phyloP scores from a whole-genome alignment of 352 stramenopile species.

The Globisporangium megalacanthum region DNA sequence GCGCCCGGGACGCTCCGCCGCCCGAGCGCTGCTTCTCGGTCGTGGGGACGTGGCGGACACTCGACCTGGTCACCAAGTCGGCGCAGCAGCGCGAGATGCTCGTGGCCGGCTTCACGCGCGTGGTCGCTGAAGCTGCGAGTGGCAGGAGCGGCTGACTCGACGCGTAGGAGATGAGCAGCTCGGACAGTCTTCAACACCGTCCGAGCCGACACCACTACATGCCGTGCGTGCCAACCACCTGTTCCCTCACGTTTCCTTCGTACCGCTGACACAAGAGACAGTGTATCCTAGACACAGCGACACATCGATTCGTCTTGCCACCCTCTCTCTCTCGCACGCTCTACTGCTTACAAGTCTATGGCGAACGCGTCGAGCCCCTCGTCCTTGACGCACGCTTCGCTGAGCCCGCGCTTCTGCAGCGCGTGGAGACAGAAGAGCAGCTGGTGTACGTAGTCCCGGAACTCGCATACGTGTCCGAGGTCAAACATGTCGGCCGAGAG shows the following conservation, averaged over 20 bases:
- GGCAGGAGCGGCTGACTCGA: background rate
- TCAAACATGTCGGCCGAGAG: slow-evolving; percentile 62
- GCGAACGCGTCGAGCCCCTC: slow-evolving; percentile 52
- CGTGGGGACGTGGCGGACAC: slow-evolving; percentile 49
- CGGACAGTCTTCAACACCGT: too few species aligned
- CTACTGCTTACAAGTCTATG: too few species aligned
- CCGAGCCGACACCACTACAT: too few species aligned
- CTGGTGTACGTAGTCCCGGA: slow-evolving; percentile 76
- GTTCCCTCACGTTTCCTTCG: too few species aligned
- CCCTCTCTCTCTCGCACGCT: too few species aligned
- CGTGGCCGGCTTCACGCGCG: slow-evolving; percentile 25
- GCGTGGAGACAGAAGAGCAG: slow-evolving; percentile 65
- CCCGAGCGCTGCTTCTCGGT: slow-evolving; percentile 53
- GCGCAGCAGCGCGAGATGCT: slow-evolving; percentile 52
- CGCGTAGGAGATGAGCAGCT: too few species aligned
- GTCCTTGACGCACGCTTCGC: slow-evolving; percentile 39
- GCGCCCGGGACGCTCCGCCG: slow-evolving; percentile 16
- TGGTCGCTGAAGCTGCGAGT: background rate
- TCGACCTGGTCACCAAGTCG: slow-evolving; percentile 52
- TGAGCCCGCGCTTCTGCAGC: slow-evolving; percentile 41
- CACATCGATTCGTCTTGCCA: too few species aligned
- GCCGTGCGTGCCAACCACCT: too few species aligned
- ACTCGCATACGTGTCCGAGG: slow-evolving; percentile 60
- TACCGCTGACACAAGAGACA: too few species aligned
- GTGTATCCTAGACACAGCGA: too few species aligned